A percentile compares a stretch with the other conserved stretches of the same genome.
phyloP scores from a whole-genome alignment of 2,329 filamentous ascomycete species.

The Trichoderma sp. region DNA sequence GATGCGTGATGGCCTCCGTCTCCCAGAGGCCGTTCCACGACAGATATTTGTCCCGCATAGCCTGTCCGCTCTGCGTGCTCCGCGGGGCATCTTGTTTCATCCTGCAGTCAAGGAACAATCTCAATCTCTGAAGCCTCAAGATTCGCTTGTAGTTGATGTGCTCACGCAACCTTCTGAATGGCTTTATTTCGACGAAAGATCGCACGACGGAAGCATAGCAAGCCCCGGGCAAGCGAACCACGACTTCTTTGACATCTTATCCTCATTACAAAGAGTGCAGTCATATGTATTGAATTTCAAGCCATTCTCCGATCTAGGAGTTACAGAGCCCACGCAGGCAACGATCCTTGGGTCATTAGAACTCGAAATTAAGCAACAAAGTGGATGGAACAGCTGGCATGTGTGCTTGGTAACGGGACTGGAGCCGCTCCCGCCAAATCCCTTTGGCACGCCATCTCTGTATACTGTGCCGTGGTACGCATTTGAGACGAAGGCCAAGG shows the following conservation, averaged over 20 bases:
- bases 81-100: conserved; percentile 29
- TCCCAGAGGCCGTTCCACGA: conserved; percentile 12
- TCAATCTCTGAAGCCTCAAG: neutral
- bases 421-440: conserved; percentile 27
- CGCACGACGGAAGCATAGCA: neutral
- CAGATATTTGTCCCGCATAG: conserved; percentile 28
- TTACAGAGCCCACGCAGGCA: conserved; percentile 22
- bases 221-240: neutral
- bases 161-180: conserved; percentile 29
- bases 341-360: conserved; percentile 27
- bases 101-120: conserved; percentile 12
- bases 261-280: neutral
- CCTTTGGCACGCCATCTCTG: conserved; percentile 29
- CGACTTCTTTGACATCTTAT: neutral
- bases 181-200: conserved; percentile 25
- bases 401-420: conserved; percentile 27
- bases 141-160: conserved; percentile 20
- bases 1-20: neutral
- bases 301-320: conserved; percentile 23
- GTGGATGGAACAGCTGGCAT: conserved; percentile 16
- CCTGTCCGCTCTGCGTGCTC: conserved; percentile 21
- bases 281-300: conserved; percentile 31
- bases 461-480: conserved; percentile 31
- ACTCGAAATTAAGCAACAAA: conserved; percentile 18
- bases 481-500: conserved; percentile 24